Evolutionary conservation across 305 asterid species (phyloP), one percentile per base, ranked within the genome.

Genomic region (Rubia balearica): DNA sequence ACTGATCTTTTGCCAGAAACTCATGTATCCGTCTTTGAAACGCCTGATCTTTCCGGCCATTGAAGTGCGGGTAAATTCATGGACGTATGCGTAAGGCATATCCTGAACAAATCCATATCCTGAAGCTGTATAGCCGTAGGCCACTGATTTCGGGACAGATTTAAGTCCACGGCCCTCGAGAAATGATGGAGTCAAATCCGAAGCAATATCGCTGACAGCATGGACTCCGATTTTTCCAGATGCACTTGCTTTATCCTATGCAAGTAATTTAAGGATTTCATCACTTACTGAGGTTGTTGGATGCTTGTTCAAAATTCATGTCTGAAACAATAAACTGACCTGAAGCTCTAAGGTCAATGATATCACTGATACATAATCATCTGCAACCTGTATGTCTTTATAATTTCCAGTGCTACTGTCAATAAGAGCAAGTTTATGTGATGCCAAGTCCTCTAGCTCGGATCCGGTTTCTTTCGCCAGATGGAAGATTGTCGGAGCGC

Each of bases 41-140:
- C 96, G 91, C 60, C 91, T 75, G 12, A 90, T 90, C 75, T 84
- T 90, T 41, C 96, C 96, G 13, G 90, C 95, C 91, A 90, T 88
- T 17, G 96, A 90, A 0, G 96, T 88, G 66, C 89, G 80, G 11
- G 87, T 90, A 81, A 90, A 90, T 74, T 90, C 96, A 27, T 90
- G 96, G 45, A 88, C 71, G 75, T 90, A 90, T 0, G 93, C 91
- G 33, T 90, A 90, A 38, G 96, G 84, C 96, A 90, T 88, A 73
- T 90, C 96, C 76, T 87, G 91, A 62, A 83, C 85, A 64, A 86
- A 90, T 63, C 96, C 96, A 63, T 88, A 90, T 69, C 96, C 96
- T 2, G 96, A 90, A 74, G 96, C 96, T 16, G 96, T 87, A 55
- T 84, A 90, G 13, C 96, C 96, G 43, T 87, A 87, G 38, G 85